A percentile compares a stretch with the other conserved stretches of the same genome.
Evolutionary conservation across 805 yeast genomes (phyloP).

Genomic region (Cyberlindnera sargentensis): DNA sequence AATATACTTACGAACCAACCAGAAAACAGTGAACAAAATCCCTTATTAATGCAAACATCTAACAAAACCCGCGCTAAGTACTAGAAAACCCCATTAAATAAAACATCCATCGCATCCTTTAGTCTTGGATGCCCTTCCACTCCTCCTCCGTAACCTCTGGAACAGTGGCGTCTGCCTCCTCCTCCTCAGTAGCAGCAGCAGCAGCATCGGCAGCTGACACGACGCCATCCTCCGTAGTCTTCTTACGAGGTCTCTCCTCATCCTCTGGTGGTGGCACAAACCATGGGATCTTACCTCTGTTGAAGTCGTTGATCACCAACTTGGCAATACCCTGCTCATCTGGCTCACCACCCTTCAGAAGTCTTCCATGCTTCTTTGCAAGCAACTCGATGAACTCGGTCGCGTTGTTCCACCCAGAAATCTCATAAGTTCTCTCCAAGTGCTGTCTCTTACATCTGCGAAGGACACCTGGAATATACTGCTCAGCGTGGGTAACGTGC

Average conservation of each 20-base stretch:
- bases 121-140: conserved; percentile 12
- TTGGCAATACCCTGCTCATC: conserved; percentile 92
- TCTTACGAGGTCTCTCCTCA: conserved; percentile 33
- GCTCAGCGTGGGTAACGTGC: conserved; percentile 92
- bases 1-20: no score
- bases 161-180: conserved; percentile 14
- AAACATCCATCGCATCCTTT: background rate
- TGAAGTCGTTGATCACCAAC: conserved; percentile 86
- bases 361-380: conserved; percentile 89
- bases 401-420: conserved; percentile 78
- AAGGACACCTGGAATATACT: conserved; percentile 82
- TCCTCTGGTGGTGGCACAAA: conserved; percentile 89
- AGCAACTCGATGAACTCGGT: conserved; percentile 82
- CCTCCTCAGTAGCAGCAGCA: conserved; percentile 4
- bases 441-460: conserved; percentile 82
- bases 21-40: background rate
- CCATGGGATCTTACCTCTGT: conserved; percentile 98
- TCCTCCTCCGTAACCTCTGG: conserved; percentile 25
- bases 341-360: conserved; percentile 96
- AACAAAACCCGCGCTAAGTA: background rate
- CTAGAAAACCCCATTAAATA: conserved; percentile 1
- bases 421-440: conserved; percentile 91
- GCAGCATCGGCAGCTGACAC: conserved; percentile 6
- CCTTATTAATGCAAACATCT: background rate
- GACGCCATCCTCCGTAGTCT: conserved; percentile 19